Conservation (phyloP, 306 rosid genomes). For the Quercus glauca region DNA sequence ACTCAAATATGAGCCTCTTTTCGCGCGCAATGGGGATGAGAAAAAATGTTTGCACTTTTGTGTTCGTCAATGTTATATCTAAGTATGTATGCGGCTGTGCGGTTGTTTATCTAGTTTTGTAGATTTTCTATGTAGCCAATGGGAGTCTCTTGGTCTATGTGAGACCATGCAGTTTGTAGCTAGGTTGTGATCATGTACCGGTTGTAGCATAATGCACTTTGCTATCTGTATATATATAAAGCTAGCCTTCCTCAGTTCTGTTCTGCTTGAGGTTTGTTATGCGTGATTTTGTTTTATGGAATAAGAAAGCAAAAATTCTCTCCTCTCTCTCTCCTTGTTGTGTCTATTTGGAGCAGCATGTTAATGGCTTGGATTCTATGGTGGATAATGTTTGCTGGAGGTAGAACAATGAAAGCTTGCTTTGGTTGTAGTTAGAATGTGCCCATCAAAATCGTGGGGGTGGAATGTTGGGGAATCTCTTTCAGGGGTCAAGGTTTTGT, state of each 20-base stretch:
- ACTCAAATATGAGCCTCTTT: conserved; percentile 23
- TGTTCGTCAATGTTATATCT: background rate
- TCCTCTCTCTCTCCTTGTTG: background rate
- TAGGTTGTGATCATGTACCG: background rate
- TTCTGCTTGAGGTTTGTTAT: background rate
- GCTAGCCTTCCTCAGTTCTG: background rate
- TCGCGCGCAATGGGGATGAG: background rate
- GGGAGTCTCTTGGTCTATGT: background rate
- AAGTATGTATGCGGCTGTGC: background rate
- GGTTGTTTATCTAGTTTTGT: background rate
- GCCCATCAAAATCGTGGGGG: background rate
- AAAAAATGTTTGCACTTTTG: background rate
- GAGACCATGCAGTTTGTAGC: background rate
- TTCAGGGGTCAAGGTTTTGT: background rate
- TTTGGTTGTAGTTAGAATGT: background rate
- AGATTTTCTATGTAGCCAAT: background rate
- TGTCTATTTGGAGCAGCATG: background rate
- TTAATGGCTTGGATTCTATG: background rate
- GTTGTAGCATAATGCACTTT: background rate
- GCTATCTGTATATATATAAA: background rate
- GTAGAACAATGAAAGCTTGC: background rate
- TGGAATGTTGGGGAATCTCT: background rate
- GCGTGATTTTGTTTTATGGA: background rate
- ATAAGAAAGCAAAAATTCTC: background rate
- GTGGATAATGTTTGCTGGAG: background rate